Percentiles rank a stretch among this genome's conserved stretches.
phyloP scores from a whole-genome alignment of 2,329 filamentous ascomycete species.

The Talaromyces sp. region DNA sequence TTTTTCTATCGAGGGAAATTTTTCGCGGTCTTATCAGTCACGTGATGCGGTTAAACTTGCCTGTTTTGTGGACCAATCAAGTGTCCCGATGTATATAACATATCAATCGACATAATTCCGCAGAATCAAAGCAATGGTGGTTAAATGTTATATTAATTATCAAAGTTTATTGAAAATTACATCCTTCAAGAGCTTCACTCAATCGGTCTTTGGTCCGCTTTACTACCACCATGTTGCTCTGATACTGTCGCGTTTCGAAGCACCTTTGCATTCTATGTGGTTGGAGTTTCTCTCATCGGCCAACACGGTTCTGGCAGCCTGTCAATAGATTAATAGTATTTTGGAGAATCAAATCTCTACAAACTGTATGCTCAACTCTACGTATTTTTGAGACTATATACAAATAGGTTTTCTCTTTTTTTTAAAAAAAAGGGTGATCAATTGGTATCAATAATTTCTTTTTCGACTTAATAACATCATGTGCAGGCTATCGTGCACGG shows the following conservation, averaged over 20 bases:
- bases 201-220: constrained; percentile 11
- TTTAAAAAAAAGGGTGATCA: no score
- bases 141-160: neutral
- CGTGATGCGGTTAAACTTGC: constrained; percentile 18
- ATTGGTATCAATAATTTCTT: no score
- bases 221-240: constrained; percentile 7
- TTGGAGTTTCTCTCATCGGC: neutral
- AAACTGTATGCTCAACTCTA: no score
- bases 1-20: constrained; percentile 17
- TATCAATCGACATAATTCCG: neutral
- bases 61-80: neutral
- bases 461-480: no score
- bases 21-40: constrained; percentile 16
- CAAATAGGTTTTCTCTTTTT: no score
- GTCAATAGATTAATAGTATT: neutral
- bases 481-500: no score
- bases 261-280: constrained; percentile 14
- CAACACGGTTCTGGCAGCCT: no score
- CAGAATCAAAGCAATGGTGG: no score
- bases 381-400: no score
- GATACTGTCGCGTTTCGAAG: constrained; percentile 14
- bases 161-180: no score
- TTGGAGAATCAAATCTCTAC: neutral
- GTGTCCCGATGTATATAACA: neutral
- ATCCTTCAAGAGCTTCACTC: constrained; percentile 11